A percentile compares a stretch with the other conserved stretches of the same genome.
Evolutionary conservation across 2,329 filamentous ascomycete species (phyloP).

Genomic region (Coniochaeta ligniaria): DNA sequence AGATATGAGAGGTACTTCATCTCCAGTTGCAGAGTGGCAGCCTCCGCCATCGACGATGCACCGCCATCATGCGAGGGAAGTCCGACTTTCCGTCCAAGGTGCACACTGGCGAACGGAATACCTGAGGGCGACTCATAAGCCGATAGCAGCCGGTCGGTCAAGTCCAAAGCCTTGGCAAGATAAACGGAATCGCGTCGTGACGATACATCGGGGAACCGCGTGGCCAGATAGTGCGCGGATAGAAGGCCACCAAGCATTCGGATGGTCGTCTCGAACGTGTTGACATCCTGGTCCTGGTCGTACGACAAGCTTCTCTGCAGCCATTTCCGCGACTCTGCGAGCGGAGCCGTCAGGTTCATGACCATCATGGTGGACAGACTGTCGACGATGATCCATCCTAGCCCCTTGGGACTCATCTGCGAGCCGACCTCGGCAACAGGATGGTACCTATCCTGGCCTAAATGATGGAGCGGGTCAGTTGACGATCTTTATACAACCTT

Average conservation of each 20-base stretch:
- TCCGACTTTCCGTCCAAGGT: slow-evolving; percentile 55
- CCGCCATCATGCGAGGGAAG: slow-evolving; percentile 60
- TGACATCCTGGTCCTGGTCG: slow-evolving; percentile 66
- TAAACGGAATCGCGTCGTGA: slow-evolving; percentile 63
- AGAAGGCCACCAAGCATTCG: slow-evolving; percentile 70
- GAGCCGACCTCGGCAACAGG: slow-evolving; percentile 55
- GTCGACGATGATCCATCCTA: slow-evolving; percentile 76
- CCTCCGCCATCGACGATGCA: slow-evolving; percentile 66
- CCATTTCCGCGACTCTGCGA: slow-evolving; percentile 64
- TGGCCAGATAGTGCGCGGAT: slow-evolving; percentile 68
- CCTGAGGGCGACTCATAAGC: slow-evolving; percentile 64
- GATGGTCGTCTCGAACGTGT: slow-evolving; percentile 71
- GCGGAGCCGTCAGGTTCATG: slow-evolving; percentile 66
- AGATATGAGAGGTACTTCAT: slow-evolving; percentile 70
- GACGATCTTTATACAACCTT: too few relatives aligned
- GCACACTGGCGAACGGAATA: slow-evolving; percentile 63
- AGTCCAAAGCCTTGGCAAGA: slow-evolving; percentile 64
- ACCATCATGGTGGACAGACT: slow-evolving; percentile 70
- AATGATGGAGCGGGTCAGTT: not conserved
- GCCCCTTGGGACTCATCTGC: slow-evolving; percentile 62
- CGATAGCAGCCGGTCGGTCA: slow-evolving; percentile 61
- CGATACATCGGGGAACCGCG: slow-evolving; percentile 50
- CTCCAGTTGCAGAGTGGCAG: slow-evolving; percentile 63
- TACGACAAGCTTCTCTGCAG: slow-evolving; percentile 59
- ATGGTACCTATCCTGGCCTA: slow-evolving; percentile 58